These are phyloP conservation scores for Crotalaria pallida DNA, from an alignment of 306 rosid species.

Conservation along the genomic window DNA sequence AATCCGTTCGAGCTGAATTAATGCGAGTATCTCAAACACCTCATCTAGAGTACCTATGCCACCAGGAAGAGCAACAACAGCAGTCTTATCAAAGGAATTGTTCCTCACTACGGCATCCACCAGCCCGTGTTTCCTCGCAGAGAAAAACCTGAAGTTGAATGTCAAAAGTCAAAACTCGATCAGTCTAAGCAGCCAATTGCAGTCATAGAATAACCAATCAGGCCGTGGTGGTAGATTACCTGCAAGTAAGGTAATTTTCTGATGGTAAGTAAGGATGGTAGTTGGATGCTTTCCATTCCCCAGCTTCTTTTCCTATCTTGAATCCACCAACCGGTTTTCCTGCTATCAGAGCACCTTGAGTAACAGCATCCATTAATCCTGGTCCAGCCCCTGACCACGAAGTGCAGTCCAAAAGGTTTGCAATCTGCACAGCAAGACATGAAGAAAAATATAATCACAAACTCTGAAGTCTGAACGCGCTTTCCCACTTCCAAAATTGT, in stretches of 20 bases:
- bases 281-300: slow-evolving; percentile 76
- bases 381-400: slow-evolving; percentile 96
- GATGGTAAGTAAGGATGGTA: slow-evolving; percentile 73
- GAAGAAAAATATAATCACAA: background rate
- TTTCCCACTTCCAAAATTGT: background rate
- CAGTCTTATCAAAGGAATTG: slow-evolving; percentile 55
- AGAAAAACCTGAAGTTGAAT: slow-evolving; percentile 66
- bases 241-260: slow-evolving; percentile 80
- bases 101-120: slow-evolving; percentile 84
- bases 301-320: slow-evolving; percentile 83
- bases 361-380: slow-evolving; percentile 90
- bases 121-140: slow-evolving; percentile 94
- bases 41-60: slow-evolving; percentile 94
- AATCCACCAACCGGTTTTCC: slow-evolving; percentile 82
- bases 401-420: slow-evolving; percentile 77
- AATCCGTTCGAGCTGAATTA: slow-evolving; percentile 76
- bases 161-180: slow-evolving; percentile 14
- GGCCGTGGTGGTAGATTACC: slow-evolving; percentile 33
- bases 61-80: slow-evolving; percentile 81
- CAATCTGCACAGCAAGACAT: slow-evolving; percentile 43
- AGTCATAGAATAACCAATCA: background rate
- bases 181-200: background rate
- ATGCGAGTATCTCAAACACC: slow-evolving; percentile 67
- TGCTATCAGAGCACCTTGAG: slow-evolving; percentile 71
- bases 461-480: slow-evolving; percentile 4